Conservation (phyloP, 495 filamentous ascomycete genomes). For the Massariosphaeria phaeospora region DNA sequence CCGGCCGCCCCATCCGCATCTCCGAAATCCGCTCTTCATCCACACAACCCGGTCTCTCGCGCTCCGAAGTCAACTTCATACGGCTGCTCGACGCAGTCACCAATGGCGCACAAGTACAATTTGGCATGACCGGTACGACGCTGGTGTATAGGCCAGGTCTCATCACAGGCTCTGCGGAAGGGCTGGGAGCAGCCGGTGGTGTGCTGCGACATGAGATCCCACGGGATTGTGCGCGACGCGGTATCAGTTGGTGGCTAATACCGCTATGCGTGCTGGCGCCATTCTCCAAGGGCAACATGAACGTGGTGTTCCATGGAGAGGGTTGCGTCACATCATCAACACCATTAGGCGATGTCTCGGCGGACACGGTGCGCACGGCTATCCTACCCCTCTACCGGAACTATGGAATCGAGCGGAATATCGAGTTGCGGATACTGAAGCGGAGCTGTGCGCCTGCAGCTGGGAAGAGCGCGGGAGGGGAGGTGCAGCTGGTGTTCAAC, state of each 20-base stretch:
- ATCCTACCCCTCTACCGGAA: constrained; percentile 82
- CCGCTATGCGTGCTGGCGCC: constrained; percentile 86
- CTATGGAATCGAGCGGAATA: constrained; percentile 81
- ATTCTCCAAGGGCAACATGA: constrained; percentile 83
- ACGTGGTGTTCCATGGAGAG: constrained; percentile 79
- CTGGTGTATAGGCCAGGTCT: constrained; percentile 87
- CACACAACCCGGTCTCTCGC: constrained; percentile 78
- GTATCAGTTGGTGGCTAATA: constrained; percentile 87
- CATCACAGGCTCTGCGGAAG: constrained; percentile 71
- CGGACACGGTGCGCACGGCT: constrained; percentile 89
- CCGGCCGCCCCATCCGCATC: constrained; percentile 81
- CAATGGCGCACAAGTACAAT: constrained; percentile 90
- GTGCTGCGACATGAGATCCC: constrained; percentile 74
- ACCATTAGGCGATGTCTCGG: constrained; percentile 72
- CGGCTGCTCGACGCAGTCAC: constrained; percentile 91
- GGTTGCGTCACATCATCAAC: constrained; percentile 92
- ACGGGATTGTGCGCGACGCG: constrained; percentile 60
- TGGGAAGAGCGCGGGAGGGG: constrained; percentile 76
- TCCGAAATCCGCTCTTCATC: constrained; percentile 87
- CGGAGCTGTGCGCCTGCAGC: constrained; percentile 68
- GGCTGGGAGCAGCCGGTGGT: constrained; percentile 62
- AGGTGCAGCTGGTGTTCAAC: constrained; percentile 86
- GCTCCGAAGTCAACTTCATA: constrained; percentile 91
- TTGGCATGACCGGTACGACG: constrained; percentile 90
- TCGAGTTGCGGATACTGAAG: constrained; percentile 78